Base-by-base conservation (phyloP, 495 filamentous ascomycete genomes). In the Polyplosphaeria fusca region DNA sequence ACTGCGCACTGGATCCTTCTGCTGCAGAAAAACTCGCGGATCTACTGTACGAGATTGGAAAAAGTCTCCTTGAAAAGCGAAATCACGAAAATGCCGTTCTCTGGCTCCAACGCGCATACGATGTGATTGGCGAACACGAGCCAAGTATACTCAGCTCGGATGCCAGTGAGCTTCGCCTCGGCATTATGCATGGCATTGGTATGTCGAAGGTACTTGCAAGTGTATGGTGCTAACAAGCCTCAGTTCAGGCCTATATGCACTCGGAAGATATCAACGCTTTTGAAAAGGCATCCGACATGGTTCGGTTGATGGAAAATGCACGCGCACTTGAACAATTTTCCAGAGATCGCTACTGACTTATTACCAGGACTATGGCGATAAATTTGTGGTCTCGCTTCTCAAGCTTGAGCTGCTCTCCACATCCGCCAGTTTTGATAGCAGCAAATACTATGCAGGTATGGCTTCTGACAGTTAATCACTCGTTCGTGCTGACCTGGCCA, bases 91-190 rank as follows among this genome's bases (percentile, higher is more conserved):
- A 77, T 12, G 83, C 87, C 12, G 67, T 77, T 5, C 82, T 80
- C 66, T 95, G 91, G 92, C 69, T 95, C n/a, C 78, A 85, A 48
- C 77, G 85, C 54, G 82, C 89, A 3, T 73, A 82, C 48, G 76
- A 84, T 18, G 66, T 81, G 32, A 74, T 92, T 28, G 72, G 78
- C 52, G 62, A 61, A 35, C 79, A 82, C 49, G 75, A 78, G n/a
- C 53, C 82, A 1, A 76, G 84, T 19, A 66, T 68, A 25, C 69
- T 86, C 18, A 84, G 85, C 40, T 68, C 72, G 32, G 77, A 85
- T 60, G 82, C 79, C 23, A 70, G 75, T 13, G 84, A 91, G 44
- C 74, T 91, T 50, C 76, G 80, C 50, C 69, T 89, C 30, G 78
- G 82, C 20, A 79, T 90, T 49, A 73, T 85, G 32, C 86, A 89